phyloP scores from a whole-genome alignment of 257 asterid genomes.

The Capsicum chinense region DNA sequence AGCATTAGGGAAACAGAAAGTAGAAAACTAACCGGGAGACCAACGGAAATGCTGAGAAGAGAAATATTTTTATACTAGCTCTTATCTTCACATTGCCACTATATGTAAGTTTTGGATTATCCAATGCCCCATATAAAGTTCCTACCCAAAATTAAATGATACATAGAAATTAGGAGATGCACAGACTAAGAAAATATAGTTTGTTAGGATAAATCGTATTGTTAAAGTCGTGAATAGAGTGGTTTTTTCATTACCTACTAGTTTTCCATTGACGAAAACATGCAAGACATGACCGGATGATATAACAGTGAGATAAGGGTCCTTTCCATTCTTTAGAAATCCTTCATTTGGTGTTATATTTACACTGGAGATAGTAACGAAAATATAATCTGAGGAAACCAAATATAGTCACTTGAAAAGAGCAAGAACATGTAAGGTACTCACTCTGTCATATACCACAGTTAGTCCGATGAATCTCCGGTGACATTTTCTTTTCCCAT shows the following conservation, averaged over 20 bases:
- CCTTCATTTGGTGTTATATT: conserved; percentile 70
- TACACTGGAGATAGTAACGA: conserved; percentile 49
- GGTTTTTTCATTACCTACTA: conserved; percentile 55
- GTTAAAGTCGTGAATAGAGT: not conserved
- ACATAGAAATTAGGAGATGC: too few species aligned
- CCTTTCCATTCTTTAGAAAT: conserved; percentile 60
- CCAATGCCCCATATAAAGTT: conserved; percentile 50
- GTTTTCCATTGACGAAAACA: conserved; percentile 68
- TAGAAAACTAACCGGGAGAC: conserved; percentile 71
- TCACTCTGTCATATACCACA: conserved; percentile 27
- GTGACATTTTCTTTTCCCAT: conserved; percentile 36
- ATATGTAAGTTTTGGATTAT: conserved; percentile 66
- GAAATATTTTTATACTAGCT: conserved; percentile 79
- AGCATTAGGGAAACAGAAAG: not conserved
- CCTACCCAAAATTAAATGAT: too few species aligned
- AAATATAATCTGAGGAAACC: not conserved
- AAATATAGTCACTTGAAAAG: not conserved
- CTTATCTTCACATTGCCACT: conserved; percentile 57
- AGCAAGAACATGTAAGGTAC: not conserved
- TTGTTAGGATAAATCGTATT: not conserved
- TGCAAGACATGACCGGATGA: conserved; percentile 93
- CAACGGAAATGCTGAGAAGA: conserved; percentile 83
- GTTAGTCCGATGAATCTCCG: conserved; percentile 35
- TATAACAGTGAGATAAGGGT: conserved; percentile 69
- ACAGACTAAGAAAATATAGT: not conserved